A percentile compares a stretch with the other conserved stretches of the same genome.
Evolutionary conservation across 768 basidiomycete genomes (phyloP).

Genomic region (Mycena crocata): DNA sequence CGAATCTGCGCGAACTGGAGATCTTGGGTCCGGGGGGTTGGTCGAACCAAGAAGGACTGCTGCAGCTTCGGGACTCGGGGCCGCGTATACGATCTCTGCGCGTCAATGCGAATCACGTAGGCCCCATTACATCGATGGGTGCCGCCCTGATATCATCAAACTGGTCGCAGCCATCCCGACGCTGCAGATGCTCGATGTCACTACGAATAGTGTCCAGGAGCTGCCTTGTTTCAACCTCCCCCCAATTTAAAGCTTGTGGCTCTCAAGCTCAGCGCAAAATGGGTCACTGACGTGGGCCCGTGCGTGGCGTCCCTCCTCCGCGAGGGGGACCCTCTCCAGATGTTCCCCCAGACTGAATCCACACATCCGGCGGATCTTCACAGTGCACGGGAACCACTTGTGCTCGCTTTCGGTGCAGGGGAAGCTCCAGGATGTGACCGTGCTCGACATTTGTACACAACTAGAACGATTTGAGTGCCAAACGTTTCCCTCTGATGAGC

Average conservation of each 20-base stretch:
- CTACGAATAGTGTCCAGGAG: background rate
- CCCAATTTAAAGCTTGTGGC: background rate
- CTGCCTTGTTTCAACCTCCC: background rate
- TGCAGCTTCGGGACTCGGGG: background rate
- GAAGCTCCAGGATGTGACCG: background rate
- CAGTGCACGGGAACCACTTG: background rate
- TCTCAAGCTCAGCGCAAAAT: background rate
- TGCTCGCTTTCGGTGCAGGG: background rate
- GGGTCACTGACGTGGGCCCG: background rate
- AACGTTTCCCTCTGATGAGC: background rate
- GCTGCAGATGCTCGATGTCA: background rate
- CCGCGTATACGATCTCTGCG: background rate
- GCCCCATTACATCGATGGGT: background rate
- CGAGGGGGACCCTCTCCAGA: background rate
- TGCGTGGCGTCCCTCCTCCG: background rate
- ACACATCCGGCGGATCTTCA: background rate
- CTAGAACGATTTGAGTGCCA: slow-evolving; percentile 3
- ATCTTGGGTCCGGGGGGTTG: background rate
- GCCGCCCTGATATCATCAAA: background rate
- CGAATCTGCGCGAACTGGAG: slow-evolving; percentile 8
- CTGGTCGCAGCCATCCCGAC: background rate
- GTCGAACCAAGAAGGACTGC: background rate
- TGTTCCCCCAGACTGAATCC: background rate
- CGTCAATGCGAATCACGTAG: background rate
- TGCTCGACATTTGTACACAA: background rate